Percentiles rank a stretch among this genome's conserved stretches.
phyloP scores from a whole-genome alignment of 2,329 filamentous ascomycete genomes.

The Epichloe elymi region DNA sequence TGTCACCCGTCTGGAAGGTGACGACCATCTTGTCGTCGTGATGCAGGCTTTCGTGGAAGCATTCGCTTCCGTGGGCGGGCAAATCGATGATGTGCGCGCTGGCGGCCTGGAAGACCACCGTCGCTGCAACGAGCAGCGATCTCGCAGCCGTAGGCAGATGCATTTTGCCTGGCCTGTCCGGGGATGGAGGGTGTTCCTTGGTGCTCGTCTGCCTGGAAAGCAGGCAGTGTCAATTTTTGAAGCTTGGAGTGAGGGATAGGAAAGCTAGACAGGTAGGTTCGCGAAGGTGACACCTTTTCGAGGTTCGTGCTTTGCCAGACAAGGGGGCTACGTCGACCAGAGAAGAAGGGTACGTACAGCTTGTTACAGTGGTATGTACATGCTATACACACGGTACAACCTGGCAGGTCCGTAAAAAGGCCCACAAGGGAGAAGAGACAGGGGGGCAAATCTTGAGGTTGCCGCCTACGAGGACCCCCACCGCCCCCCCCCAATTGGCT shows the following conservation, averaged over 20 bases:
- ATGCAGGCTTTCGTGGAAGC: slow-evolving; percentile 90
- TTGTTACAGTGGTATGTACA: background rate
- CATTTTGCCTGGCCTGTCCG: slow-evolving; percentile 10
- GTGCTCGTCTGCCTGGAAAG: too few species aligned
- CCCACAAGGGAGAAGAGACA: too few species aligned
- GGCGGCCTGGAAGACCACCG: slow-evolving; percentile 39
- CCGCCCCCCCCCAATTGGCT: too few species aligned
- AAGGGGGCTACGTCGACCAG: background rate
- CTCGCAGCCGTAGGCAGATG: slow-evolving; percentile 25
- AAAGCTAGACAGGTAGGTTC: background rate
- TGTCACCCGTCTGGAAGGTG: slow-evolving; percentile 93
- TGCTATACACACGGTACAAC: too few species aligned
- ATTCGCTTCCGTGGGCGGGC: slow-evolving; percentile 84
- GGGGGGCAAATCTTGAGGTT: too few species aligned
- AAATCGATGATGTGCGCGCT: slow-evolving; percentile 93
- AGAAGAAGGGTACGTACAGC: background rate
- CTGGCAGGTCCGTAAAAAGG: too few species aligned
- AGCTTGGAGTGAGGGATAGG: background rate
- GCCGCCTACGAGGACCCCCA: too few species aligned
- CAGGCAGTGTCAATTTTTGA: too few species aligned
- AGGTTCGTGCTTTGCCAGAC: background rate
- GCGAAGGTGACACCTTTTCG: slow-evolving; percentile 4
- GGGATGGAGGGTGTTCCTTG: too few species aligned
- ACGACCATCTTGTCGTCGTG: slow-evolving; percentile 96
- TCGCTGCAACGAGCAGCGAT: slow-evolving; percentile 25